Conservation (phyloP, 805 yeast species). For the Yarrowia sp. region DNA sequence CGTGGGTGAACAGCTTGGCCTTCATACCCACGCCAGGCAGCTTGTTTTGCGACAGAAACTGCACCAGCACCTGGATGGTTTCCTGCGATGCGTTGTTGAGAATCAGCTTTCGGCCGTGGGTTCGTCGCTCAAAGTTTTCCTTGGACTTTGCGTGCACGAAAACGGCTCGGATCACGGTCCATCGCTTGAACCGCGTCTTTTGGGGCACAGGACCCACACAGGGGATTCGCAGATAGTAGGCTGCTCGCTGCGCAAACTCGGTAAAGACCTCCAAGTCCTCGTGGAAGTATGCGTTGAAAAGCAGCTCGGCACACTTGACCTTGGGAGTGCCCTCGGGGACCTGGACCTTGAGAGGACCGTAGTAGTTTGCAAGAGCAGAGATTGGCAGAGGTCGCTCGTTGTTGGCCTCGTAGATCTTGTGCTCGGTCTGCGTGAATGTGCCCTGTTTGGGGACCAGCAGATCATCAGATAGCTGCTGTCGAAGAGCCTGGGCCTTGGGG, state of each 20-base stretch:
- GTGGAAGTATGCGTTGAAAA: slow-evolving; percentile 42
- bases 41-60: slow-evolving; percentile 23
- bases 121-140: slow-evolving; percentile 87
- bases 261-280: slow-evolving; percentile 69
- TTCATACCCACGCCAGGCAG: slow-evolving; percentile 61
- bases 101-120: slow-evolving; percentile 67
- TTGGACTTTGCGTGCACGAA: slow-evolving; percentile 92
- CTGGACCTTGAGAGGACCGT: slow-evolving; percentile 55
- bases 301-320: slow-evolving; percentile 30
- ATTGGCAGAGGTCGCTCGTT: slow-evolving; percentile 66
- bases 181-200: slow-evolving; percentile 72
- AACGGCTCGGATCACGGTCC: slow-evolving; percentile 92
- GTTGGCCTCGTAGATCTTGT: slow-evolving; percentile 23
- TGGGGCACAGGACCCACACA: slow-evolving; percentile 67
- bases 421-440: slow-evolving; percentile 13
- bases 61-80: slow-evolving; percentile 63
- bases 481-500: slow-evolving; percentile 20
- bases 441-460: slow-evolving; percentile 12
- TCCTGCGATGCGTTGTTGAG: slow-evolving; percentile 86
- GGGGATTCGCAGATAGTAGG: slow-evolving; percentile 86
- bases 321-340: slow-evolving; percentile 24
- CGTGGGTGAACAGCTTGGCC: slow-evolving; percentile 59
- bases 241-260: slow-evolving; percentile 86
- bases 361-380: slow-evolving; percentile 75
- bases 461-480: slow-evolving; percentile 23